Evolutionary conservation across 192 early-diverging fungal species (phyloP), one percentile per base, ranked within the genome.

Genomic region (Coemansia javaensis): DNA sequence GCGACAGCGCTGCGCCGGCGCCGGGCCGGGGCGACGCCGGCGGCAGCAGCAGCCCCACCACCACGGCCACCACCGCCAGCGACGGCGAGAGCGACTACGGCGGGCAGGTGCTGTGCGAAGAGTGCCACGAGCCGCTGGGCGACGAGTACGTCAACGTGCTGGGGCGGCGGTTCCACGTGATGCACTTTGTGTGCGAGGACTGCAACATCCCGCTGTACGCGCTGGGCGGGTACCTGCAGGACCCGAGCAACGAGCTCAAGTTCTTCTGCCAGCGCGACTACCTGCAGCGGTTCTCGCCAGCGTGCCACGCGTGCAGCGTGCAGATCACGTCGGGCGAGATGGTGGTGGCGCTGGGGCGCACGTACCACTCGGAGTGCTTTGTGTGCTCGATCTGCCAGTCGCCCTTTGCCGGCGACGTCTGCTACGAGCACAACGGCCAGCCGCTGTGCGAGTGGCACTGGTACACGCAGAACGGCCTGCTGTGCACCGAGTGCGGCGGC

Each of bases 261-360:
- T 75, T 75, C 44, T 75, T 67, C 33, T 75, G 71, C 55, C 71
- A 75, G 55, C 63, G 71, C 32, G 71, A 75, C 59, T 75, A 75
- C 20, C 50, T 75, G 44, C 71, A 75, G 56, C 52, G 59, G 4
- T 75, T 75, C 36, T 75, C 71, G 33, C 71, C 71, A 10, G 40
- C 47, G 22, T 75, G 71, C 40, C 71, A 75, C 17, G 63, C 71
- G 12, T 75, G 71, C 40, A 68, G 60, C 45, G 59, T 75, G 43
- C 71, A 57, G 34, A 75, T 75, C 24, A 75, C 71, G 2, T 67
- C 71, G 15, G 71, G 71, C 35, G 71, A 75, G 34, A 75, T 75
- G 71, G 65, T 40, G 14, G 60, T 75, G 25, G 71, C 71, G 9
- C 47, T 75, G 37, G 71, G 71, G 34, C 71, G 63, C 40, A 75